Percentiles rank a stretch among this genome's conserved stretches.
phyloP scores from a whole-genome alignment of 306 rosid species.

The Lagenaria siceraria region DNA sequence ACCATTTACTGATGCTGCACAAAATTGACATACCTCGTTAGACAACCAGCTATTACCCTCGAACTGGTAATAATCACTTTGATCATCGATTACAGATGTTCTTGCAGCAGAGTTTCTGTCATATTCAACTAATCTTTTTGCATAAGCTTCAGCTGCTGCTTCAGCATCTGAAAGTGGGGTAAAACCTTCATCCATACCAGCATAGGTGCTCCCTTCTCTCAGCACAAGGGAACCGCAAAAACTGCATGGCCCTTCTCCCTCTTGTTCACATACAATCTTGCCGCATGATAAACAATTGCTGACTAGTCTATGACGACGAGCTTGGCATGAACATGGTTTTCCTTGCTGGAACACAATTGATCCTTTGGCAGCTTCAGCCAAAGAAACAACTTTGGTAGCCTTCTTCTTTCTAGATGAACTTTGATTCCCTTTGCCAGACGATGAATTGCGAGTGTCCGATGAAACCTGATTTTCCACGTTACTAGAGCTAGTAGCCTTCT shows the following conservation, averaged over 20 bases:
- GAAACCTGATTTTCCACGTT: slow-evolving; percentile 28
- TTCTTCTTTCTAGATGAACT: slow-evolving; percentile 68
- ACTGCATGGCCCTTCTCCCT: slow-evolving; percentile 95
- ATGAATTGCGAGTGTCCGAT: slow-evolving; percentile 21
- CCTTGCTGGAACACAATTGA: slow-evolving; percentile 88
- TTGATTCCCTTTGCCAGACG: slow-evolving; percentile 43
- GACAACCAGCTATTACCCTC: slow-evolving; percentile 97
- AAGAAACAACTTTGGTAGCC: slow-evolving; percentile 59
- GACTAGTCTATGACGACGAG: slow-evolving; percentile 58
- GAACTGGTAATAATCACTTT: slow-evolving; percentile 88
- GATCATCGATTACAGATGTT: slow-evolving; percentile 92
- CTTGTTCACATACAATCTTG: slow-evolving; percentile 92
- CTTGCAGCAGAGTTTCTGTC: slow-evolving; percentile 90
- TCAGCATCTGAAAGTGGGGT: slow-evolving; percentile 53
- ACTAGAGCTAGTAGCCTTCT: slow-evolving; percentile 20
- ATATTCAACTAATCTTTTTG: slow-evolving; percentile 87
- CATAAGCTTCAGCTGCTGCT: slow-evolving; percentile 82
- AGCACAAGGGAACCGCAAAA: slow-evolving; percentile 90
- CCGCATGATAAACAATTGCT: slow-evolving; percentile 94
- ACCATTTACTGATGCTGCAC: not conserved
- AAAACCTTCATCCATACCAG: slow-evolving; percentile 74
- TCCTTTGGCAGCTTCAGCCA: slow-evolving; percentile 88
- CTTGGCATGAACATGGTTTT: slow-evolving; percentile 81
- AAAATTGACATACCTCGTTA: slow-evolving; percentile 37
- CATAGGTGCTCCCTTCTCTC: slow-evolving; percentile 73